These are phyloP conservation scores for Alternaria sp. DNA, from an alignment of 2,329 filamentous ascomycete genomes.

Conservation along the genomic window DNA sequence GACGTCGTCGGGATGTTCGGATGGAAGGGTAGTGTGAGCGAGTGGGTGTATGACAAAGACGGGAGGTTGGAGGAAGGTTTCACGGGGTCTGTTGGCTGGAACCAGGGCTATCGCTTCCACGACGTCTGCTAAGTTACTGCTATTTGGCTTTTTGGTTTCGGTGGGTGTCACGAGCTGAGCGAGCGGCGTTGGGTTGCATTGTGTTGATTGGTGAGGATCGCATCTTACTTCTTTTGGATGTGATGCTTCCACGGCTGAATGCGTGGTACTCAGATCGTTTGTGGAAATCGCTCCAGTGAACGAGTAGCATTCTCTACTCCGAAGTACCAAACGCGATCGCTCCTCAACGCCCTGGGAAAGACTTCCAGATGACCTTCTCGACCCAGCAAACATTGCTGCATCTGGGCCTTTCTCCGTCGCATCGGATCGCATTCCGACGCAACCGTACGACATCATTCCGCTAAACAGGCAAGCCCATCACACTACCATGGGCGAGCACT, in stretches of 20 bases:
- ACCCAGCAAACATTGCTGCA: constrained; percentile 11
- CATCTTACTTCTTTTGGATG: not conserved
- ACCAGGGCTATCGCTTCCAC: constrained; percentile 15
- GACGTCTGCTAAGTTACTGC: constrained; percentile 12
- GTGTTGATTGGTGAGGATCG: constrained; percentile 2
- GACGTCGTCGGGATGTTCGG: constrained; percentile 1
- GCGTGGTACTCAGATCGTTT: constrained; percentile 3
- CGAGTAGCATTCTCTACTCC: not conserved
- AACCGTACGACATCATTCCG: not conserved
- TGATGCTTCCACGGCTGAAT: constrained; percentile 10
- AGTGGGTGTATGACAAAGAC: constrained; percentile 4
- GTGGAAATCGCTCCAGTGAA: constrained; percentile 8
- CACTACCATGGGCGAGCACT: constrained; percentile 3
- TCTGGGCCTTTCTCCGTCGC: constrained; percentile 5
- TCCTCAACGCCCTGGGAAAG: not conserved
- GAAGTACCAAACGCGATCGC: constrained; percentile 1
- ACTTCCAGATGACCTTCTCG: constrained; percentile 11
- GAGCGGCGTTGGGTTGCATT: constrained; percentile 6
- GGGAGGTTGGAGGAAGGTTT: constrained; percentile 6
- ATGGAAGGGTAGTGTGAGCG: constrained; percentile 11
- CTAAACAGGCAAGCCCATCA: constrained; percentile 2
- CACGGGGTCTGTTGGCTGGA: constrained; percentile 16
- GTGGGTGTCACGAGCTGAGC: constrained; percentile 11
- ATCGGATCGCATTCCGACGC: constrained; percentile 2
- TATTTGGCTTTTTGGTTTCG: constrained; percentile 4